Evolutionary conservation across 2,329 filamentous ascomycete genomes (phyloP).

Genomic region (Zymoseptoria tritici): DNA sequence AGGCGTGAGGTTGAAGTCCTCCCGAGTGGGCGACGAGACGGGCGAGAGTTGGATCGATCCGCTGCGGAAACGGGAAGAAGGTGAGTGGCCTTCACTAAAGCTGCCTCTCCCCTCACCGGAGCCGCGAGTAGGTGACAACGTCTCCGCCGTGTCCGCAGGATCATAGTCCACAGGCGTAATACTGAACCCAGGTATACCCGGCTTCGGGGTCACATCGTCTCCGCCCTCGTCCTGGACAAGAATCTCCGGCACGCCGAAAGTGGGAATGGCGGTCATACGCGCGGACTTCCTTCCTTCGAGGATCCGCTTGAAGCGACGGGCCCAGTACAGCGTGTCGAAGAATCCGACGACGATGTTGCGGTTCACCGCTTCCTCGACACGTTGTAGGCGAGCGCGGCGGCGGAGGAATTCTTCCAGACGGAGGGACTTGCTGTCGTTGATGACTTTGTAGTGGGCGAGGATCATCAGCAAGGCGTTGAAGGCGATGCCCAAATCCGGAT

Average conservation of each 20-base stretch:
- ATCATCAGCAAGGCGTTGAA: constrained; percentile 94
- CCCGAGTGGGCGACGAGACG: constrained; percentile 12
- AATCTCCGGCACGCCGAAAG: constrained; percentile 81
- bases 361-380: constrained; percentile 89
- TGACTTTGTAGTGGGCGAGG: constrained; percentile 95
- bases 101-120: constrained; percentile 12
- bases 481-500: constrained; percentile 79
- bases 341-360: constrained; percentile 87
- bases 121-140: constrained; percentile 2
- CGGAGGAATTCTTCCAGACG: constrained; percentile 91
- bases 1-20: constrained; percentile 15
- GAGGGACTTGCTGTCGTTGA: constrained; percentile 93
- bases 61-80: constrained; percentile 17
- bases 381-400: constrained; percentile 79
- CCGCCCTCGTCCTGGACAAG: constrained; percentile 73
- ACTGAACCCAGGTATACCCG: constrained; percentile 26
- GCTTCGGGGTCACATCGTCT: constrained; percentile 31
- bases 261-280: constrained; percentile 70
- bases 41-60: constrained; percentile 26
- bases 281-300: constrained; percentile 65
- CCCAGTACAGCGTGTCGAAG: constrained; percentile 90
- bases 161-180: constrained; percentile 26
- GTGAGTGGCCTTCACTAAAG: constrained; percentile 3
- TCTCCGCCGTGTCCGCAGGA: constrained; percentile 29
- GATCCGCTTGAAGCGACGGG: constrained; percentile 69